A percentile compares a stretch with the other conserved stretches of the same genome.
Conservation (phyloP, 169 alveolate species). For the Perkinsus olseni region DNA sequence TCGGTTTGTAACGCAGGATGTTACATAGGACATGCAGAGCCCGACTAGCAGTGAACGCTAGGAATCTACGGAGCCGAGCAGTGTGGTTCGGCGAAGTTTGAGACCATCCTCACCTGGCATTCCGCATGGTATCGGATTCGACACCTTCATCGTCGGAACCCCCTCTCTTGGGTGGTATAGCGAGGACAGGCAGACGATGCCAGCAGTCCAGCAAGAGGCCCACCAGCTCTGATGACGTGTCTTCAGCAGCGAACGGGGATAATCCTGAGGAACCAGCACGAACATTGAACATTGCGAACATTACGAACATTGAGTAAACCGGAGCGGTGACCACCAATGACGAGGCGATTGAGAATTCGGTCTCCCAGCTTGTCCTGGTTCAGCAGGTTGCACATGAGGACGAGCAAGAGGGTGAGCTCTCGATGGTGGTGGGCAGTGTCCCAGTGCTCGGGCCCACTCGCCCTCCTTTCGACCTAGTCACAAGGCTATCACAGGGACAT, state of each 20-base stretch:
- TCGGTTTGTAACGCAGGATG: background rate
- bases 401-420: background rate
- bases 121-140: background rate
- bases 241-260: background rate
- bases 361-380: background rate
- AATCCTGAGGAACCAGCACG: no score
- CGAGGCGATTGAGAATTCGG: background rate
- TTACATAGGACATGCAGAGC: background rate
- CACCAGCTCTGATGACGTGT: background rate
- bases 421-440: background rate
- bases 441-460: background rate
- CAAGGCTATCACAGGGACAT: background rate
- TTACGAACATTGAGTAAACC: no score
- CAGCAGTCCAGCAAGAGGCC: background rate
- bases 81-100: no score
- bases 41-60: background rate
- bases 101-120: background rate
- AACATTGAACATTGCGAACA: no score
- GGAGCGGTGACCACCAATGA: background rate
- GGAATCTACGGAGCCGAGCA: no score
- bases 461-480: background rate
- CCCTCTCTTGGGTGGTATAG: background rate
- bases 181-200: background rate
- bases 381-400: background rate
- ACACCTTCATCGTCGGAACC: background rate